Evolutionary conservation across 768 basidiomycete genomes (phyloP).

Genomic region (Termitomyces sp.): DNA sequence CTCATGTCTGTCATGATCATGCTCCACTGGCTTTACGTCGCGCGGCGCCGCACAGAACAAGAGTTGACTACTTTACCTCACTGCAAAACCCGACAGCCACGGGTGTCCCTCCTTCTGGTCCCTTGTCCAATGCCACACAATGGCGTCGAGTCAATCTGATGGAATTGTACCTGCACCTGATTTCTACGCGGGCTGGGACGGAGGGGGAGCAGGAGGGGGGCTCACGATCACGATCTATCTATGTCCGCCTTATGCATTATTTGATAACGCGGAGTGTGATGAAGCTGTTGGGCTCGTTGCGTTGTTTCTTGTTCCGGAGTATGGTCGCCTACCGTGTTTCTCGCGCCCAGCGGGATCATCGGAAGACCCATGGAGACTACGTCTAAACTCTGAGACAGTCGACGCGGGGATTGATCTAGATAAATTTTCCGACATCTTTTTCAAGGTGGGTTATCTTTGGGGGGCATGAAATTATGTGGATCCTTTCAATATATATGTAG

Average conservation of each 20-base stretch:
- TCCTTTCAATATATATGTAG: not conserved
- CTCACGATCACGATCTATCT: not conserved
- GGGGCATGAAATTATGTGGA: not conserved
- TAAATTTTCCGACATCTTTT: not conserved
- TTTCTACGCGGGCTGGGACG: not conserved
- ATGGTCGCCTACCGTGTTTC: not conserved
- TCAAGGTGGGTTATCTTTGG: not conserved
- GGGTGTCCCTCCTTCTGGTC: not conserved
- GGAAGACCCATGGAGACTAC: not conserved
- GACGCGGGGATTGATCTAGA: not conserved
- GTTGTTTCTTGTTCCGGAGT: not conserved
- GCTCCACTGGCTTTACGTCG: not conserved
- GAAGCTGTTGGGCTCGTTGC: not conserved
- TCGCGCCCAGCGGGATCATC: not conserved
- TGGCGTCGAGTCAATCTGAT: not conserved
- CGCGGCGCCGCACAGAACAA: not conserved
- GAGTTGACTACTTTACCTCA: not conserved
- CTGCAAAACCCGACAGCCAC: not conserved
- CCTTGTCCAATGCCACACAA: not conserved
- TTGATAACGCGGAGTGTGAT: not conserved
- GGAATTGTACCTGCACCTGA: not conserved
- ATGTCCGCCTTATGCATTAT: constrained; percentile 4
- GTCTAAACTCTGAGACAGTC: not conserved
- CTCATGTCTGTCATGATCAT: not conserved
- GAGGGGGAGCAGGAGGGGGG: not conserved